Conservation (phyloP, 2,329 filamentous ascomycete species). For the Epichloe brachyelytri region DNA sequence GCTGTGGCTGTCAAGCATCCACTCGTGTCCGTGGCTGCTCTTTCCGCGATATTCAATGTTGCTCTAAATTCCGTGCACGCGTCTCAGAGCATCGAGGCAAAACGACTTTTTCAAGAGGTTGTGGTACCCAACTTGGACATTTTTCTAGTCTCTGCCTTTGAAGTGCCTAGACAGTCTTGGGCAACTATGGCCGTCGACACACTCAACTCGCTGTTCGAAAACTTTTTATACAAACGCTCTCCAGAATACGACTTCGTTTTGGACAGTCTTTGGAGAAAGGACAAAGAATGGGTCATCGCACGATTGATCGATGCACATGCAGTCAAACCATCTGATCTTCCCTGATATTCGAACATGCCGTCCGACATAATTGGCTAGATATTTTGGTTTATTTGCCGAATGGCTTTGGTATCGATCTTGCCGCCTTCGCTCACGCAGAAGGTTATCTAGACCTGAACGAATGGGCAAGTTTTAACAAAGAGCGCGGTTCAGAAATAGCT, state of each 20-base stretch:
- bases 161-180: slow-evolving; percentile 62
- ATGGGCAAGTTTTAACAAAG: slow-evolving; percentile 63
- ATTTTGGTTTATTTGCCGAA: slow-evolving; percentile 66
- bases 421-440: slow-evolving; percentile 71
- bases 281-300: slow-evolving; percentile 73
- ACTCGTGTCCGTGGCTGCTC: slow-evolving; percentile 75
- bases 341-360: slow-evolving; percentile 47
- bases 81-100: slow-evolving; percentile 50
- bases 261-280: slow-evolving; percentile 82
- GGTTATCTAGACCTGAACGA: slow-evolving; percentile 66
- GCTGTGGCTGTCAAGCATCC: slow-evolving; percentile 65
- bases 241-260: slow-evolving; percentile 78
- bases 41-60: slow-evolving; percentile 55
- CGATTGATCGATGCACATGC: slow-evolving; percentile 75
- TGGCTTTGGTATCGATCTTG: slow-evolving; percentile 77
- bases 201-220: slow-evolving; percentile 63
- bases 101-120: slow-evolving; percentile 52
- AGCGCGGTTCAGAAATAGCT: slow-evolving; percentile 55
- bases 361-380: slow-evolving; percentile 74
- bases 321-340: slow-evolving; percentile 44
- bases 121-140: slow-evolving; percentile 64
- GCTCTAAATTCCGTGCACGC: slow-evolving; percentile 48
- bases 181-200: slow-evolving; percentile 62
- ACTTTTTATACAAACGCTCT: slow-evolving; percentile 68
- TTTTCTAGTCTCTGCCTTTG: slow-evolving; percentile 66